Conservation (phyloP, 2,329 filamentous ascomycete genomes). For the Alternaria postmessia region DNA sequence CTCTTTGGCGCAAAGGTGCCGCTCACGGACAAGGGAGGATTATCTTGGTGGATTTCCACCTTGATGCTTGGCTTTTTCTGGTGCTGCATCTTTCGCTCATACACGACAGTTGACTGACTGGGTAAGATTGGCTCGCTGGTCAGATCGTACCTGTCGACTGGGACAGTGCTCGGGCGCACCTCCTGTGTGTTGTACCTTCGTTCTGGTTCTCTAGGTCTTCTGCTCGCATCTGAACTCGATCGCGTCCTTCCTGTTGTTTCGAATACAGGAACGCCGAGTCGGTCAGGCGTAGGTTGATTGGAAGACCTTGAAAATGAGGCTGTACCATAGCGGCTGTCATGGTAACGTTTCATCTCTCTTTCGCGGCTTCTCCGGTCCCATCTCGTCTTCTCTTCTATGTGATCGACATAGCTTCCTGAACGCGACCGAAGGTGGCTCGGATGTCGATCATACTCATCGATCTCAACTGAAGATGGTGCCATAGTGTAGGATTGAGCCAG, state of each 20-base stretch:
- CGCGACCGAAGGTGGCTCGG: constrained; percentile 28
- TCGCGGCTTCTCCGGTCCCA: constrained; percentile 30
- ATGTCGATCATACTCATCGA: constrained; percentile 10
- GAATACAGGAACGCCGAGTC: constrained; percentile 32
- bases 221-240: constrained; percentile 16
- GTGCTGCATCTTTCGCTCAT: constrained; percentile 10
- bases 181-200: constrained; percentile 28
- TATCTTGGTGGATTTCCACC: constrained; percentile 34
- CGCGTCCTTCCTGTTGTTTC: constrained; percentile 21
- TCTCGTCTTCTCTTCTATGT: constrained; percentile 29
- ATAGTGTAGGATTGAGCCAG: neutral
- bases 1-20: constrained; percentile 8
- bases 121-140: constrained; percentile 17
- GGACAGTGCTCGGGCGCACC: constrained; percentile 17
- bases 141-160: constrained; percentile 14
- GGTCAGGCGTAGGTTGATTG: constrained; percentile 22
- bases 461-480: constrained; percentile 19
- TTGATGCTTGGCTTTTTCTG: constrained; percentile 30
- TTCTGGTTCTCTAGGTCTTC: constrained; percentile 9
- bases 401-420: constrained; percentile 35
- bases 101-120: constrained; percentile 4
- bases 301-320: neutral
- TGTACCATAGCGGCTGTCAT: constrained; percentile 15
- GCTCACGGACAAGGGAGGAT: constrained; percentile 4
- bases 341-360: constrained; percentile 34